A percentile compares a stretch with the other conserved stretches of the same genome.
phyloP scores from a whole-genome alignment of 495 filamentous ascomycete genomes.

The Tuber melanosporum region DNA sequence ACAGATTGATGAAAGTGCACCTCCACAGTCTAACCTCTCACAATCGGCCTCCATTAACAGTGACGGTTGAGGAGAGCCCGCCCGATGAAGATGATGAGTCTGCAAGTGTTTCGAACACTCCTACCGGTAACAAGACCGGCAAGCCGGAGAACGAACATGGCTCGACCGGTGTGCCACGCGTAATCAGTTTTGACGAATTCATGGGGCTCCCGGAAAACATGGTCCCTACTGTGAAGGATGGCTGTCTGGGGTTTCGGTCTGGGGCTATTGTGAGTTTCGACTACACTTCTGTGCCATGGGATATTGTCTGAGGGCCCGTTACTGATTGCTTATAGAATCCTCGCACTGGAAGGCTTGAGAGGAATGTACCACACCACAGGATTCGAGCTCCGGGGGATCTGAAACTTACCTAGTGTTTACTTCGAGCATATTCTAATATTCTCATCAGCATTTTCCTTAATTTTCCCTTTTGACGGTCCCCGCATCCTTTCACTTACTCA shows the following conservation, averaged over 20 bases:
- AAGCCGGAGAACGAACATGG: neutral
- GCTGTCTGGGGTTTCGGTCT: slow-evolving; percentile 30
- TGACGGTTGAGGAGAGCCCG: slow-evolving; percentile 7
- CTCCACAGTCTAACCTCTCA: slow-evolving; percentile 27
- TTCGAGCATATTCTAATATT: neutral
- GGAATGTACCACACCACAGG: slow-evolving; percentile 30
- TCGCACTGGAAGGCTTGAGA: slow-evolving; percentile 30
- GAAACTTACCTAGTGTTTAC: slow-evolving; percentile 6
- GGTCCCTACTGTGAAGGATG: slow-evolving; percentile 38
- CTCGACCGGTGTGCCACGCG: neutral
- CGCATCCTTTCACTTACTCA: neutral
- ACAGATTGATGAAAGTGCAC: slow-evolving; percentile 35
- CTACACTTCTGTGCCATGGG: neutral
- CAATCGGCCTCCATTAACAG: slow-evolving; percentile 7
- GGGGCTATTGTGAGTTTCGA: slow-evolving; percentile 34
- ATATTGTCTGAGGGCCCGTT: neutral
- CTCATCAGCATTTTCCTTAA: neutral
- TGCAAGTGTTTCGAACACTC: slow-evolving; percentile 15
- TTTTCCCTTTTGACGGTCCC: neutral
- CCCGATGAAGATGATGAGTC: slow-evolving; percentile 17
- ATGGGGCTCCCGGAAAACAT: slow-evolving; percentile 38
- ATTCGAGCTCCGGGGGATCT: slow-evolving; percentile 31
- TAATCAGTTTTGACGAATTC: slow-evolving; percentile 28
- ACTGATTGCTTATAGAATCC: slow-evolving; percentile 21
- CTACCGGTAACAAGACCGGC: neutral